Evolutionary conservation across 148 eudicot genomes (phyloP), one percentile per base, ranked within the genome.

Genomic region (Gaultheria prostrata): DNA sequence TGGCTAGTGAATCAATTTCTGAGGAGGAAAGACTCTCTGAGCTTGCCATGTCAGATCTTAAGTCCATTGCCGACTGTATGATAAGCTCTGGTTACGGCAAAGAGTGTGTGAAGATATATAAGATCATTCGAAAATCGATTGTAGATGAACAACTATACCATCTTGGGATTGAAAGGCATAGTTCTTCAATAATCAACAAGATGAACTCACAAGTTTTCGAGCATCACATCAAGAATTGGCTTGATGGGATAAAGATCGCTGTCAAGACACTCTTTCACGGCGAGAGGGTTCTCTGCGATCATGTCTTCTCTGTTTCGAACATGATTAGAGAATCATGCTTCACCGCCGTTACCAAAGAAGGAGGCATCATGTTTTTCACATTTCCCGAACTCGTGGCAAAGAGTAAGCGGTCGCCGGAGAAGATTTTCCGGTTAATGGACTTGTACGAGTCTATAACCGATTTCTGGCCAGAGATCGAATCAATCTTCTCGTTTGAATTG

Each of bases 391-490:
- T 80, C 6, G 82, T 81, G 18, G 86, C 86, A 9, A 85, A 80
- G 39, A 76, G 77, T n/a, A 85, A 80, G 48, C 59, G 72, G 48
- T 85, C 49, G 12, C 86, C 86, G 0, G 87, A 89, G 21, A 86
- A 51, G 48, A 57, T 87, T 76, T 84, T 84, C 79, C 21, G 8
- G 6, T 8, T 87, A 15, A 32, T 86, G 77, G 85, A 85, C 51
- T 65, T 89, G 28, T 67, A 82, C 43, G 86, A 85, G 26, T 72
- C 87, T n/a, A 70, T 89, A 32, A 80, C 84, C 1, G 83, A 77
- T 4, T 70, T 85, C 57, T 83, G 80, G 89, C 85, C 87, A 9
- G 89, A 89, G 43, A 87, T 87, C 20, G 89, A 89, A 33, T 89
- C 89, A 43, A 83, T 89, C 77, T 89, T 89, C 83, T 82, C 87